These are phyloP conservation scores for Suillus subluteus DNA, from an alignment of 768 basidiomycete genomes.

Conservation along the genomic window DNA sequence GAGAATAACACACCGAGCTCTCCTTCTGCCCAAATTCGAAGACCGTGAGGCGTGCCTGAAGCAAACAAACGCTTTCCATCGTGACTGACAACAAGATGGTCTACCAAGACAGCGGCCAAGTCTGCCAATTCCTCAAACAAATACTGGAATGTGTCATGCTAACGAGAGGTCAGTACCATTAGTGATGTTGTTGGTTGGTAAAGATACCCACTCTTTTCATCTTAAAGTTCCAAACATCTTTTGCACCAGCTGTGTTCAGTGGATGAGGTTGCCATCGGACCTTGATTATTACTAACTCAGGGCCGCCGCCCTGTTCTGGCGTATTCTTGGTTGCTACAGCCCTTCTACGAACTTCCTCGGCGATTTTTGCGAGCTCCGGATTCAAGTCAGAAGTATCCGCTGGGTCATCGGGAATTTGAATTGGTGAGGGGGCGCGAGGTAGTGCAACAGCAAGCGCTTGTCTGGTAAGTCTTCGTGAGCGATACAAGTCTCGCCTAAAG, in stretches of 20 bases:
- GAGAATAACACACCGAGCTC: conserved; percentile 55
- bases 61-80: conserved; percentile 67
- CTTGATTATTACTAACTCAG: conserved; percentile 48
- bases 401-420: conserved; percentile 44
- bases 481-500: not conserved
- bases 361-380: conserved; percentile 67
- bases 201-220: conserved; percentile 56
- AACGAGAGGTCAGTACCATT: not conserved
- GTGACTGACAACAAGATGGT: conserved; percentile 62
- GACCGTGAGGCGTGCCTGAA: conserved; percentile 66
- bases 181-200: not conserved
- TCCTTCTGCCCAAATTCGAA: conserved; percentile 70
- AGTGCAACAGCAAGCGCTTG: conserved; percentile 45
- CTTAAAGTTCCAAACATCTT: conserved; percentile 52
- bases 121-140: conserved; percentile 72
- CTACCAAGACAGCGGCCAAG: conserved; percentile 50
- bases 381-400: conserved; percentile 54
- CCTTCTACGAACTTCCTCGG: conserved; percentile 39
- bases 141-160: conserved; percentile 69
- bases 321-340: conserved; percentile 27
- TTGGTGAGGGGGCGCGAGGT: conserved; percentile 53
- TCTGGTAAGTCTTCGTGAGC: conserved; percentile 35
- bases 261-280: conserved; percentile 76
- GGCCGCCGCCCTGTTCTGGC: conserved; percentile 34
- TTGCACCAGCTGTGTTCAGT: conserved; percentile 41